Base-by-base conservation (phyloP, 2,329 filamentous ascomycete genomes). In the Beauveria scarabaeidicola region DNA sequence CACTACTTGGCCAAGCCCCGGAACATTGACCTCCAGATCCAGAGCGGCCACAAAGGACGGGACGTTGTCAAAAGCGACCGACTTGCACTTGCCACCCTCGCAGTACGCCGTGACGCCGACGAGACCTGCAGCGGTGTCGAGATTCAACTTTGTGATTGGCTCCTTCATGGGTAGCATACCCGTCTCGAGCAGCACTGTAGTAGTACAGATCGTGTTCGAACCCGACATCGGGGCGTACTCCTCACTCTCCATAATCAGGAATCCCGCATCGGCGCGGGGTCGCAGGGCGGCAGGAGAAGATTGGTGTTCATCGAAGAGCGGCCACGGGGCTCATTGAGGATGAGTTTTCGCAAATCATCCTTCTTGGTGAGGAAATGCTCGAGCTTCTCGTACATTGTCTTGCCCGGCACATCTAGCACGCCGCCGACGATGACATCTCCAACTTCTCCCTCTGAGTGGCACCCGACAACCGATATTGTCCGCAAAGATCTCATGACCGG, bases 341-440 rank as follows among this genome's bases (percentile, higher is more conserved):
- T 65, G 5, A 79, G 66, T 40, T 75, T 67, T 3, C 77, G 73
- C 1, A 78, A 61, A 21, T 69, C 59, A 57, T 79, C 77, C 7
- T 72, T 67, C 32, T 77, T 67, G 4, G 65, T 67, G 61, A 68
- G 67, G 62, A 79, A 76, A 63, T 78, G 67, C 3, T 70, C 63
- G 19, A 80, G 65, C 63, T 81, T 80, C 4, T 79, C 76, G 60
- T 71, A 76, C 77, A 80, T 79, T 19, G 74, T 78, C 36, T 72
- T 72, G 11, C 72, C 74, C 1, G 70, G 66, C 1, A 72, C 68
- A 38, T 80, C 76, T 1, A 75, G 69, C 3, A 80, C 75, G 19
- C 77, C 78, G 17, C 77, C 76, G 11, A 74, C 71, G 50, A 81
- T 73, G 13, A 81, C 78, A 64, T 81, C 78, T 53, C 78, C 75